phyloP scores from a whole-genome alignment of 768 basidiomycete genomes.

The Lactifluus hygrophoroides region DNA sequence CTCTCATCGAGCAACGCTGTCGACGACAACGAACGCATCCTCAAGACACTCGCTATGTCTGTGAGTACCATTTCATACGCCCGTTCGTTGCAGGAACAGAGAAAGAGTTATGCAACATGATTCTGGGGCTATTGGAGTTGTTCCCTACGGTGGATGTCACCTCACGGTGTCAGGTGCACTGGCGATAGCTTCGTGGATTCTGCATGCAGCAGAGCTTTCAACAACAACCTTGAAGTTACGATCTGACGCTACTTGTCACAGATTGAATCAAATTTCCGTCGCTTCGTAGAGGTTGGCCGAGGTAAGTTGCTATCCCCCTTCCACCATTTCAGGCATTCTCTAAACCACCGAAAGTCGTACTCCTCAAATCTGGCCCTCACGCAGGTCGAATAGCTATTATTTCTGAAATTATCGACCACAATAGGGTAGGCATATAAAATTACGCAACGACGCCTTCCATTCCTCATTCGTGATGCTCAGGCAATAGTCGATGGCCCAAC shows the following conservation, averaged over 20 bases:
- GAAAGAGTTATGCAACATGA: not conserved
- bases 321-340: not conserved
- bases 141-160: conserved; percentile 4
- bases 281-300: conserved; percentile 97
- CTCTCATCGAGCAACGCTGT: not conserved
- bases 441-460: not conserved
- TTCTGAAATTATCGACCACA: conserved; percentile 98
- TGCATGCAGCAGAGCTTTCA: not conserved
- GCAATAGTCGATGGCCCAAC: conserved; percentile 93
- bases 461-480: conserved; percentile 33
- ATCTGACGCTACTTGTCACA: not conserved
- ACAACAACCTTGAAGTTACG: not conserved
- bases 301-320: conserved; percentile 37
- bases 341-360: conserved; percentile 55
- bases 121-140: not conserved
- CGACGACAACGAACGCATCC: conserved; percentile 11
- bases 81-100: not conserved
- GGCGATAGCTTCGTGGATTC: not conserved
- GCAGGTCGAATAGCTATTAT: conserved; percentile 91
- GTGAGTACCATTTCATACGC: conserved; percentile 9
- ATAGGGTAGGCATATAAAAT: conserved; percentile 60
- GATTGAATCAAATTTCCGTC: conserved; percentile 74
- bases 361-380: conserved; percentile 81
- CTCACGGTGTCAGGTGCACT: not conserved
- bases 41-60: conserved; percentile 13